Base-by-base conservation (phyloP, 768 basidiomycete species). In the Dioszegia crocea region DNA sequence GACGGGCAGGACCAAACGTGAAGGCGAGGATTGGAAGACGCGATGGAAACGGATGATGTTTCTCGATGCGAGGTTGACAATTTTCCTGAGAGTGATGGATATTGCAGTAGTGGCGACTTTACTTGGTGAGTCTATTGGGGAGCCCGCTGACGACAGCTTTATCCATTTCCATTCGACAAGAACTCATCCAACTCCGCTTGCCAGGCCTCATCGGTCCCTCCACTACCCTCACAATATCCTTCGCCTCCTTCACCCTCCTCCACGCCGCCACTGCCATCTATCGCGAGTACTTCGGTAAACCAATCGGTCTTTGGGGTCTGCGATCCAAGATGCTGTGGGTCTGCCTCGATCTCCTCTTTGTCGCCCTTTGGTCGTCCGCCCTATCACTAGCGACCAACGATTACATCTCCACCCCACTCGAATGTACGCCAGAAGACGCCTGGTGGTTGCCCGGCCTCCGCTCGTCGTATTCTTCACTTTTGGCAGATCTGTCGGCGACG, bases 301-400 rank as follows among this genome's bases (percentile, higher is more conserved):
- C 77, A 2, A 74, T 78, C 53, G 77, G 77, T 26, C 60, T 78
- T 1, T 78, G 77, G 77, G 70, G 68, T 19, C 64, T 78, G 19
- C 62, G 71, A 16, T 70, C 67, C 49, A 78, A 78, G 54, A 76
- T 78, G 68, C 52, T 76, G 12, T 78, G 73, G 68, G 73, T 74
- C n/a, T 76, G 74, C 43, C 56, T 75, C 16, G 76, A 77, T 55
- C 62, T 77, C 23, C 39, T 75, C 29, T 74, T 76, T 56, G 70
- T 77, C 45, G 73, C 63, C 0, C 56, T 77, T 1, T 77, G 76
- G 76, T 70, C 68, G 8, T 68, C 66, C 3, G 63, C 62, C 10
- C 50, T 76, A 23, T 67, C 69, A 3, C 59, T 75, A 19, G 57
- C 74, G 14, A 64, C 63, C 27, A 75, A 74, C 43, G 76, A 77